These are phyloP conservation scores for Kokia cookei DNA, from an alignment of 441 rosid genomes.

Conservation along the genomic window DNA sequence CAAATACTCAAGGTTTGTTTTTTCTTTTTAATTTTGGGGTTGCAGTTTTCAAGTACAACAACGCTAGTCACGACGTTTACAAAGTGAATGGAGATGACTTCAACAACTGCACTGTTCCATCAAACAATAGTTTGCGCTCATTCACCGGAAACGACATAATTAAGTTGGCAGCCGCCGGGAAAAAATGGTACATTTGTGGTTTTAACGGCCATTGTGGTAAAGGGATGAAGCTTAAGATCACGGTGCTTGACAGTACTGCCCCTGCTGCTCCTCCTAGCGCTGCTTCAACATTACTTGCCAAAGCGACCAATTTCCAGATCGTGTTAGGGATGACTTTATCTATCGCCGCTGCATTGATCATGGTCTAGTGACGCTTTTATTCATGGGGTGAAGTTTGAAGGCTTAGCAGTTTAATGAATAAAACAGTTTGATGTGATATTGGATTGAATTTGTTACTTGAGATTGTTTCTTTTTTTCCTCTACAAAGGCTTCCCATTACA, in stretches of 20 bases:
- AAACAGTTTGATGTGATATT: not conserved
- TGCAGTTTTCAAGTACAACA: slow-evolving; percentile 26
- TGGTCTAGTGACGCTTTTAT: not conserved
- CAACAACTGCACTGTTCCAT: slow-evolving; percentile 24
- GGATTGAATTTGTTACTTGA: not conserved
- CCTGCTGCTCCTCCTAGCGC: not conserved
- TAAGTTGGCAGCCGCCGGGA: slow-evolving; percentile 16
- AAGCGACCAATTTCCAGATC: not conserved
- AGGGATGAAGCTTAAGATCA: slow-evolving; percentile 28
- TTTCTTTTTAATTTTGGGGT: not conserved
- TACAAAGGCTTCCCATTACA: no score
- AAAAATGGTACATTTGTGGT: slow-evolving; percentile 44
- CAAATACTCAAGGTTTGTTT: not conserved
- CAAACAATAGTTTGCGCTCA: not conserved
- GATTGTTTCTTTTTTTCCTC: not conserved
- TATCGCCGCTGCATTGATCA: not conserved
- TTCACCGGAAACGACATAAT: slow-evolving; percentile 23
- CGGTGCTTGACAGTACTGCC: not conserved
- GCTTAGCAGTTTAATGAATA: not conserved
- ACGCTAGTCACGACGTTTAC: slow-evolving; percentile 26
- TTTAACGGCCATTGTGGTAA: slow-evolving; percentile 14
- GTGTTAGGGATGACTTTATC: not conserved
- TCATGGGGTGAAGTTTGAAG: not conserved
- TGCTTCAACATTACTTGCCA: not conserved
- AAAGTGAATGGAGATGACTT: slow-evolving; percentile 23